Evolutionary conservation across 352 stramenopile species (phyloP).

Genomic region (Pythium vanterpoolii): DNA sequence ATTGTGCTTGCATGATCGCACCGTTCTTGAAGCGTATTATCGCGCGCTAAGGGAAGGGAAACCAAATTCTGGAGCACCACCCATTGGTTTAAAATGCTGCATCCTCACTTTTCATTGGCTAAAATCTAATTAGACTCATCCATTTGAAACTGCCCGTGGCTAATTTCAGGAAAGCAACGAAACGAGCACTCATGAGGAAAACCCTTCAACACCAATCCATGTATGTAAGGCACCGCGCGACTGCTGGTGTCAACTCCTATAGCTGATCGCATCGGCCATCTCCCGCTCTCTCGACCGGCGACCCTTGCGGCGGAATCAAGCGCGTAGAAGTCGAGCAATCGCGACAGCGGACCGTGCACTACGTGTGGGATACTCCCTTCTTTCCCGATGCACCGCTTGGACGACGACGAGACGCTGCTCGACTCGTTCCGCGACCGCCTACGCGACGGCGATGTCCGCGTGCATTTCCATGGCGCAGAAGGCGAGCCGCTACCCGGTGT

Average conservation of each 20-base stretch:
- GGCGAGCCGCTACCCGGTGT: conserved; percentile 48
- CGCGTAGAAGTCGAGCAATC: conserved; percentile 5
- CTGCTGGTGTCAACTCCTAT: not conserved
- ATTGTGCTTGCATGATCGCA: not conserved
- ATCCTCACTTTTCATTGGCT: not conserved
- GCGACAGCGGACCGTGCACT: not conserved
- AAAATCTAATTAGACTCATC: conserved; percentile 1
- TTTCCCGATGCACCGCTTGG: conserved; percentile 8
- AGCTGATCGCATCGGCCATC: conserved; percentile 2
- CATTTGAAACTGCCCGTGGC: not conserved
- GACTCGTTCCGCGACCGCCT: conserved; percentile 55
- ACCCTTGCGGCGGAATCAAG: not conserved
- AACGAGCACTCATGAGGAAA: not conserved
- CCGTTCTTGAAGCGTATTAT: conserved; percentile 8
- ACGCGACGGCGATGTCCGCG: conserved; percentile 53
- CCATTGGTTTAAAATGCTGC: conserved; percentile 5
- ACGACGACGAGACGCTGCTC: conserved; percentile 33
- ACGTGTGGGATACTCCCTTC: not conserved
- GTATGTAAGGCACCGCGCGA: not conserved
- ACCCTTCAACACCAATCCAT: not conserved
- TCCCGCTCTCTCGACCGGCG: not conserved
- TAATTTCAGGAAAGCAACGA: not conserved
- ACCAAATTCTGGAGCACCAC: conserved; percentile 8
- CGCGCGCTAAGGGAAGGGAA: not conserved
- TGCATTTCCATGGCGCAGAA: conserved; percentile 38